Base-by-base conservation (phyloP, 495 filamentous ascomycete species). In the Penicillium crystallinum region DNA sequence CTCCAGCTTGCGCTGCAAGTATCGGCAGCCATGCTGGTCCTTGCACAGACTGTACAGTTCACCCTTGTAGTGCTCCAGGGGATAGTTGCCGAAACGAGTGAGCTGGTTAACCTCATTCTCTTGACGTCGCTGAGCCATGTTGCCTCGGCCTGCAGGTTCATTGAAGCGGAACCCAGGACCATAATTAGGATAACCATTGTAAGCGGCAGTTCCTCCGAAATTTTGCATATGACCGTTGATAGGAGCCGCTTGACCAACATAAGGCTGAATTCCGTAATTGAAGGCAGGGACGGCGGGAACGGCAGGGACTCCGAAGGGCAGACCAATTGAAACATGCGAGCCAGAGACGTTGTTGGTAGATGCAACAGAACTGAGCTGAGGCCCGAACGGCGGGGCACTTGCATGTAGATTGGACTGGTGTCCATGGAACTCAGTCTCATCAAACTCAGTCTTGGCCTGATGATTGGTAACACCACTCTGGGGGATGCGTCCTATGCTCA, bases 21-120 rank as follows among this genome's bases (percentile, higher is more conserved):
- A 97, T 51, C 93, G 85, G 60, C 93, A 98, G 22, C 93, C 93
- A 68, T 97, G 90, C 70, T 98, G 93, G 63, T 98, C 93, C 70
- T 95, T 97, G 77, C 91, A 97, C 18, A 95, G 77, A 11, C 74
- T 73, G 67, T 96, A 91, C 57, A 98, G 87, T 58, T 90, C 83
- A 31, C 90, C 89, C 35, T 77, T 74, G 54, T 91, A 81, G 41
- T 85, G 76, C 61, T 95, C 87, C n/a, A 98, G 72, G 14, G 84
- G 79, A 55, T 87, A 72, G 61, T 90, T 89, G 33, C 82, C 78
- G 67, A 87, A 96, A 21, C 90, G 89, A 57, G 67, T 74, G 4
- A 72, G 56, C 46, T 75, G 73, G 22, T 65, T 62, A 12, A 67
- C 57, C 22, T 79, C 73, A 7, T 52, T 55, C 27, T 73, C 73